Percentiles rank a stretch among this genome's conserved stretches.
Evolutionary conservation across 116 monocot species (phyloP).

Genomic region (Papilionanthe hybrid): DNA sequence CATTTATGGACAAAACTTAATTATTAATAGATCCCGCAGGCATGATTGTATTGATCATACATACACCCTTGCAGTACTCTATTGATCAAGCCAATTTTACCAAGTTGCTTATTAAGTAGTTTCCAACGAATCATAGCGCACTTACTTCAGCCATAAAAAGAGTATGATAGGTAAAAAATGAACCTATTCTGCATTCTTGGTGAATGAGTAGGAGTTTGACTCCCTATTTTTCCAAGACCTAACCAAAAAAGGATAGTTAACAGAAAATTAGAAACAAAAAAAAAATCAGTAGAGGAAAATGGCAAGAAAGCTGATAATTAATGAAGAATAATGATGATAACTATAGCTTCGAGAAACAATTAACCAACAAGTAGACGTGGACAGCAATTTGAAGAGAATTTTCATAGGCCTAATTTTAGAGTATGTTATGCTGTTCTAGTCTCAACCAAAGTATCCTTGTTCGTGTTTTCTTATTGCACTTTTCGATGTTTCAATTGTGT

Average conservation of each 20-base stretch:
- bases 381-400: not conserved
- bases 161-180: not conserved
- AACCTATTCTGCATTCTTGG: constrained; percentile 37
- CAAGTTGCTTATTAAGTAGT: not conserved
- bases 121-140: not conserved
- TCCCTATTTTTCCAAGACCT: constrained; percentile 61
- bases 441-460: too few relatives aligned
- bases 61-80: not conserved
- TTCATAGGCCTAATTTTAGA: not conserved
- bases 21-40: not conserved
- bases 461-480: too few relatives aligned
- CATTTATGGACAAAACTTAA: not conserved
- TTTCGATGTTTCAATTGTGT: too few relatives aligned
- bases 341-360: not conserved
- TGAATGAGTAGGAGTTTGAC: constrained; percentile 54
- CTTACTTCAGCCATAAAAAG: not conserved
- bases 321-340: not conserved
- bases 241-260: constrained; percentile 10
- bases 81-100: not conserved
- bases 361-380: not conserved
- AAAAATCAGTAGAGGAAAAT: not conserved
- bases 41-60: not conserved
- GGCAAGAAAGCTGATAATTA: not conserved
- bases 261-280: not conserved
- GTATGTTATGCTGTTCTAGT: not conserved